phyloP scores from a whole-genome alignment of 2,329 filamentous ascomycete species.

The Diaporthe vaccinii region DNA sequence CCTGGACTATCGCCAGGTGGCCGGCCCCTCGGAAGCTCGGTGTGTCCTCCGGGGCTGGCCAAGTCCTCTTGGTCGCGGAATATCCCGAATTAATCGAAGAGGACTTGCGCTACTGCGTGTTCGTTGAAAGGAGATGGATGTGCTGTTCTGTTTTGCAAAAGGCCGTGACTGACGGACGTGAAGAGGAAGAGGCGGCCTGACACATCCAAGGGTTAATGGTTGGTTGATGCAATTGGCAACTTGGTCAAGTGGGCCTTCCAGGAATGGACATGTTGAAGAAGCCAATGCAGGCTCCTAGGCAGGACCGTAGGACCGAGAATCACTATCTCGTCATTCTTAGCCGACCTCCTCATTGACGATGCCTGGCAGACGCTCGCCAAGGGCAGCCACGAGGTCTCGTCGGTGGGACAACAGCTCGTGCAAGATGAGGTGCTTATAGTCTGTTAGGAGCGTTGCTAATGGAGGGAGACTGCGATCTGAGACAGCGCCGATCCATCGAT shows the following conservation, averaged over 20 bases:
- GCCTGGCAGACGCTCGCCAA: background rate
- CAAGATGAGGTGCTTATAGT: background rate
- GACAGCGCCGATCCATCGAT: conserved; percentile 24
- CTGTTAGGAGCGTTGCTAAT: background rate
- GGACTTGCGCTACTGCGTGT: background rate
- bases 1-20: background rate
- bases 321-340: background rate
- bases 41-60: no score
- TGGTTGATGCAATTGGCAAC: background rate
- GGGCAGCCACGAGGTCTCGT: background rate
- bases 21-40: background rate
- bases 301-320: background rate
- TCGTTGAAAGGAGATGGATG: background rate
- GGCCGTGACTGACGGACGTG: background rate
- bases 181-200: background rate
- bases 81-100: background rate
- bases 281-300: background rate
- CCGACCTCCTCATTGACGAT: background rate
- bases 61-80: background rate
- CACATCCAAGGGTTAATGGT: background rate
- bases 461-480: conserved; percentile 4
- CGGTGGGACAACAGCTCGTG: conserved; percentile 1
- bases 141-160: background rate
- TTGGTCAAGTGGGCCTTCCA: background rate
- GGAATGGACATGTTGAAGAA: background rate